Percentiles rank a stretch among this genome's conserved stretches.
Evolutionary conservation across 495 filamentous ascomycete species (phyloP).

Genomic region (Neurospora sp.): DNA sequence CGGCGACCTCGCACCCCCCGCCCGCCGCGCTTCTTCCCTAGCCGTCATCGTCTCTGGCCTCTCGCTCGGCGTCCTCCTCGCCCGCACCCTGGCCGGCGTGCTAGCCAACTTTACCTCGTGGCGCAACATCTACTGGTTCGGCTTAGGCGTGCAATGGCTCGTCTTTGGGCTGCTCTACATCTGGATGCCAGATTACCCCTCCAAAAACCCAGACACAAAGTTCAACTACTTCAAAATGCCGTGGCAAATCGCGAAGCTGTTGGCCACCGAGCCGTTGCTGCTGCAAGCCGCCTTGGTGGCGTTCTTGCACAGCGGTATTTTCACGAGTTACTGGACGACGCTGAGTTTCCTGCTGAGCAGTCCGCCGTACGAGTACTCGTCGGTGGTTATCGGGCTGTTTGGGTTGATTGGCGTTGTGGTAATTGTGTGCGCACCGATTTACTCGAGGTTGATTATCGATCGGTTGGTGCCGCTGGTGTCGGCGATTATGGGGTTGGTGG

Average conservation of each 20-base stretch:
- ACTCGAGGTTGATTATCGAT: slow-evolving; percentile 62
- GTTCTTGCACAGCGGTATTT: slow-evolving; percentile 31
- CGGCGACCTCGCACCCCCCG: slow-evolving; percentile 65
- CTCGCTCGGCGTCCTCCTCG: slow-evolving; percentile 65
- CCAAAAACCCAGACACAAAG: slow-evolving; percentile 49
- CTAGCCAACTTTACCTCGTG: slow-evolving; percentile 61
- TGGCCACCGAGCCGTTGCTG: slow-evolving; percentile 55
- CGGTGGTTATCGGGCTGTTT: slow-evolving; percentile 65
- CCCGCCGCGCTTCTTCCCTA: slow-evolving; percentile 55
- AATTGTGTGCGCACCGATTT: slow-evolving; percentile 57
- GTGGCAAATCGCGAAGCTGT: slow-evolving; percentile 48
- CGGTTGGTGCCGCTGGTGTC: slow-evolving; percentile 55
- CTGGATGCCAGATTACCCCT: slow-evolving; percentile 74
- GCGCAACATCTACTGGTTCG: slow-evolving; percentile 75
- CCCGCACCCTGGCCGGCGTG: slow-evolving; percentile 66
- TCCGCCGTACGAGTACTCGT: slow-evolving; percentile 56
- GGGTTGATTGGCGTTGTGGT: slow-evolving; percentile 64
- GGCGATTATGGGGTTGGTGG: slow-evolving; percentile 49
- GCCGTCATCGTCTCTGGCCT: slow-evolving; percentile 73
- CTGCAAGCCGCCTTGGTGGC: slow-evolving; percentile 43
- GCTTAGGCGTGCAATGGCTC: slow-evolving; percentile 61
- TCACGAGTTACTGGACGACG: slow-evolving; percentile 63
- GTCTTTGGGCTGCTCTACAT: slow-evolving; percentile 57
- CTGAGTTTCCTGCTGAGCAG: slow-evolving; percentile 67
- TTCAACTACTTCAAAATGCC: slow-evolving; percentile 60